Base-by-base conservation (phyloP, 805 yeast species). In the Kodamaea jinghongensis region DNA sequence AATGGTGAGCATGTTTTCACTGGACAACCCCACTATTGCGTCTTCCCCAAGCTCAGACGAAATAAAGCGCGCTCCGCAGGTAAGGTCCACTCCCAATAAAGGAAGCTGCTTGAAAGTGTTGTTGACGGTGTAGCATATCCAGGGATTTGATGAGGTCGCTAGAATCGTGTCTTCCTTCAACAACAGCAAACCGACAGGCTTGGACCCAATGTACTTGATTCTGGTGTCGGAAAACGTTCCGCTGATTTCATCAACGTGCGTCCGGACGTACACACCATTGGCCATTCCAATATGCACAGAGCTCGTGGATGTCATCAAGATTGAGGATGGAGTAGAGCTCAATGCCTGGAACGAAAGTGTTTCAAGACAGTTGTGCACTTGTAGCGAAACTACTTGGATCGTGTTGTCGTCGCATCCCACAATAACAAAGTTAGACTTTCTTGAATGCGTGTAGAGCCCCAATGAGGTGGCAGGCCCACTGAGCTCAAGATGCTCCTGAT, bases 241-340 rank as follows among this genome's bases (percentile, higher is more conserved):
- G 3, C 82, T 68, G 4, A 63, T 51, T 0, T 56, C 52, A 52
- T 85, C 87, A 28, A 89, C 49, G 4, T 65, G 61, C 0, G 87
- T 75, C 12, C 82, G 66, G 2, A 81, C 80, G 61, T 83, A 87
- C 1, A 90, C 78, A 14, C 98, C 98, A 57, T 81, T 86, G n/a
- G 65, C 73, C 70, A 89, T 71, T 1, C 97, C 97, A 36, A 88
- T 74, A 58, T 89, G 95, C 8, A 86, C 71, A 43, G 64, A 70
- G 41, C 50, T 28, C 37, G 36, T 3, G 36, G 50, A 17, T 36
- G 38, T 27, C 48, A 67, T 47, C 17, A 67, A 58, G 2, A 57
- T 43, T 23, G 61, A 43, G 31, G 50, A 57, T 2, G 88, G 75
- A 28, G 81, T 72, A 10, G 42, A 27, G n/a, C 27, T 17, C 15